phyloP scores from a whole-genome alignment of 805 yeast species.

The Pichia insulana region DNA sequence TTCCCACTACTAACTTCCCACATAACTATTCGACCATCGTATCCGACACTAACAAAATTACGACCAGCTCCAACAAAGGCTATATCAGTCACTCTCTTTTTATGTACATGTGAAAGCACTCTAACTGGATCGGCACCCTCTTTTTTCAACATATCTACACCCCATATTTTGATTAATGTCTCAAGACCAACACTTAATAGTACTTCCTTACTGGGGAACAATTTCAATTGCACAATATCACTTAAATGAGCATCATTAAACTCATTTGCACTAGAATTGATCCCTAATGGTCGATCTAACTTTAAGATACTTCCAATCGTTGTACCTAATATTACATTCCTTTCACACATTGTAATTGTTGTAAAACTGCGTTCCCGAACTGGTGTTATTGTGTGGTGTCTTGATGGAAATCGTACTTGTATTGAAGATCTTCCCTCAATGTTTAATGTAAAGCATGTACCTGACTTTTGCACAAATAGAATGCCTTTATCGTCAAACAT shows the following conservation, averaged over 20 bases:
- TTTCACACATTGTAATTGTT: no score
- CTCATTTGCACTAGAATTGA: not conserved
- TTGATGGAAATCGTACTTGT: no score
- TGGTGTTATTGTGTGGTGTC: no score
- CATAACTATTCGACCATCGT: conserved; percentile 47
- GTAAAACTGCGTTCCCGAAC: no score
- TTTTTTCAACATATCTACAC: conserved; percentile 28
- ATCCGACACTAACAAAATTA: conserved; percentile 48
- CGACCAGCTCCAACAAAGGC: conserved; percentile 56
- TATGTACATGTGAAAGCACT: conserved; percentile 40
- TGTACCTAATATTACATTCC: no score
- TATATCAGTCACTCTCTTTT: conserved; percentile 37
- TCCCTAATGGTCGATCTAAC: not conserved
- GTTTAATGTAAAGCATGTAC: no score
- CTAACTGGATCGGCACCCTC: conserved; percentile 35
- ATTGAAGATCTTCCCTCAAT: no score
- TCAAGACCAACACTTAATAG: conserved; percentile 52
- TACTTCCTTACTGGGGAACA: conserved; percentile 63
- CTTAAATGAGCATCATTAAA: conserved; percentile 32
- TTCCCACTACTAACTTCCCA: conserved; percentile 66
- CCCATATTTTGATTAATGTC: conserved; percentile 55
- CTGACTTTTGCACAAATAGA: no score
- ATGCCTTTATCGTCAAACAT: no score
- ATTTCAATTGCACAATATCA: conserved; percentile 34
- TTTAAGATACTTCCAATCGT: no score